These are phyloP conservation scores for Mycena rebaudengoi DNA, from an alignment of 768 basidiomycete species.

Conservation along the genomic window DNA sequence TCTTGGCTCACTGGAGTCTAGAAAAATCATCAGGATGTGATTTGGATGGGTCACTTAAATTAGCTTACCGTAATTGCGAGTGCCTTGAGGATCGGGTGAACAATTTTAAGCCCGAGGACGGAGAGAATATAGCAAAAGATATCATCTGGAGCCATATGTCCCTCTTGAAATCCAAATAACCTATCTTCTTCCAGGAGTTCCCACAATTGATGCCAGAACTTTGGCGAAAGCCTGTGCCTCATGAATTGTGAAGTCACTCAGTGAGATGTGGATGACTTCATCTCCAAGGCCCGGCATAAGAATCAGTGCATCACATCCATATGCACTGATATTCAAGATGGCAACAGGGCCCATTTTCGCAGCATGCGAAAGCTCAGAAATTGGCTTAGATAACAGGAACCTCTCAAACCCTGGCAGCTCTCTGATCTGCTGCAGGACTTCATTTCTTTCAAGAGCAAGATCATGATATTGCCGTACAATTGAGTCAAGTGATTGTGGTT, in stretches of 20 bases:
- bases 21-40: no score
- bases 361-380: constrained; percentile 24
- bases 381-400: constrained; percentile 37
- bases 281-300: constrained; percentile 22
- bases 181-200: no score
- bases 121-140: no score
- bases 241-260: background rate
- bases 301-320: constrained; percentile 48
- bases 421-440: background rate
- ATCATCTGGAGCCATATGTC: no score
- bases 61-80: no score
- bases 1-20: no score
- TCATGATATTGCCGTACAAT: background rate
- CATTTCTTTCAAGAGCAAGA: background rate
- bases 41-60: no score
- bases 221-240: background rate
- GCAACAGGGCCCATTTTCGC: constrained; percentile 42
- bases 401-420: constrained; percentile 36
- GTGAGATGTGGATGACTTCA: constrained; percentile 12
- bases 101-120: no score
- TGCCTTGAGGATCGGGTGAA: no score
- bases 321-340: constrained; percentile 41
- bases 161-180: no score
- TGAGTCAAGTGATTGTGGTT: background rate
- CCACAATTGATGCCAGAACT: no score